Evolutionary conservation across 2,329 filamentous ascomycete species (phyloP).

Genomic region (Aquanectria penicillioides): DNA sequence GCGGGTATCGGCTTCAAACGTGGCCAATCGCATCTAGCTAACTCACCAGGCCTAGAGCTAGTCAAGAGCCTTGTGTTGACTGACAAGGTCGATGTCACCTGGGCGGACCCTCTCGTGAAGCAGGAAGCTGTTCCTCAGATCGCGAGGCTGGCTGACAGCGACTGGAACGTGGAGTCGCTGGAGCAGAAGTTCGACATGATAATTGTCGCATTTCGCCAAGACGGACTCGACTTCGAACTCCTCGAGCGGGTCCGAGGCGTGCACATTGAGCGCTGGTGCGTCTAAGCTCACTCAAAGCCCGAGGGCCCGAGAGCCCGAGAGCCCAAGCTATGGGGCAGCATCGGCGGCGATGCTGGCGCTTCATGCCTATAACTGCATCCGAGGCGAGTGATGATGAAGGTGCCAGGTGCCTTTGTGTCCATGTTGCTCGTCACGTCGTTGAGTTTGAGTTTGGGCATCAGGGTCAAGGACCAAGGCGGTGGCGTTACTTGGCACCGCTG

Average conservation of each 20-base stretch:
- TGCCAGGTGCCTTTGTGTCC: background rate
- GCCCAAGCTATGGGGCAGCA: background rate
- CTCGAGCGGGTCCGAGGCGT: slow-evolving; percentile 48
- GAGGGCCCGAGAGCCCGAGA: no score
- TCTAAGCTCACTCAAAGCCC: slow-evolving; percentile 22
- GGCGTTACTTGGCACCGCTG: slow-evolving; percentile 17
- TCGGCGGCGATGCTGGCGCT: background rate
- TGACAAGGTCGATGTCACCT: slow-evolving; percentile 52
- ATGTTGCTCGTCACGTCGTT: background rate
- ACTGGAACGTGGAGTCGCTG: slow-evolving; percentile 52
- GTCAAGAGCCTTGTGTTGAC: slow-evolving; percentile 49
- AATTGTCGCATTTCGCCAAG: slow-evolving; percentile 55
- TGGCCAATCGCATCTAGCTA: slow-evolving; percentile 58
- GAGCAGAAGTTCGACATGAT: slow-evolving; percentile 53
- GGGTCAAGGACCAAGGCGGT: slow-evolving; percentile 2
- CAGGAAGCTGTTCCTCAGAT: slow-evolving; percentile 55
- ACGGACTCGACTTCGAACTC: slow-evolving; percentile 52
- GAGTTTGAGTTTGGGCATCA: background rate
- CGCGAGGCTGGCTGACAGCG: slow-evolving; percentile 46
- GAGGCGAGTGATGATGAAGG: background rate
- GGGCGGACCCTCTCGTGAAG: slow-evolving; percentile 55
- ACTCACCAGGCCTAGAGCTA: slow-evolving; percentile 58
- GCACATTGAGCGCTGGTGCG: slow-evolving; percentile 53
- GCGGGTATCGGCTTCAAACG: slow-evolving; percentile 62
- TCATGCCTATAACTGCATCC: background rate